Conservation (phyloP, 306 rosid genomes). For the Glycine tomentella region DNA sequence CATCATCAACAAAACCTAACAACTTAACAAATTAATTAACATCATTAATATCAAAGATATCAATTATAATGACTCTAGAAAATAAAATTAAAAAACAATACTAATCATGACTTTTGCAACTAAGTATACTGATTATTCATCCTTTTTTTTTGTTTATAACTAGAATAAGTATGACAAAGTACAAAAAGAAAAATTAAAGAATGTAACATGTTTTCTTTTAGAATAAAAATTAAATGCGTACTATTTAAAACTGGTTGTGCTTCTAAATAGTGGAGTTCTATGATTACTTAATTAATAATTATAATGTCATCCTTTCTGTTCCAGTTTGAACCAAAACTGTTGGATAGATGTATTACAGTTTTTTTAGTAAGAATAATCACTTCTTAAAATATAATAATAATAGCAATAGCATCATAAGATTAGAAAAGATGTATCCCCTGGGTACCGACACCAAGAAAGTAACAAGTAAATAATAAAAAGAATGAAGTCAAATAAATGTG, state of each 20-base stretch:
- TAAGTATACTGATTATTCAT: not conserved
- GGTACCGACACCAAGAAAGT: not conserved
- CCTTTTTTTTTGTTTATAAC: not conserved
- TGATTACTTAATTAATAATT: not conserved
- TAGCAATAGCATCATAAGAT: not conserved
- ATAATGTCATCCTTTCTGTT: not conserved
- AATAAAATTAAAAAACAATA: not conserved
- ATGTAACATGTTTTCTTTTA: not conserved
- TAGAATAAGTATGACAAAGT: not conserved
- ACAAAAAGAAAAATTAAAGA: not conserved
- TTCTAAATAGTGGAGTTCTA: not conserved
- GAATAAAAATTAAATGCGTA: not conserved
- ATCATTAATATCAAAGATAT: not conserved
- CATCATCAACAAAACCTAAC: constrained; percentile 21
- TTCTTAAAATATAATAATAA: not conserved
- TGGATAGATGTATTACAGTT: not conserved
- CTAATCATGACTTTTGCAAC: not conserved
- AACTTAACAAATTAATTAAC: not conserved
- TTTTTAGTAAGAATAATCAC: not conserved
- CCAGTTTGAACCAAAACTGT: not conserved
- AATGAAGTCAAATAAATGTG: not conserved
- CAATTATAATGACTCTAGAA: not conserved
- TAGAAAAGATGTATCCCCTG: not conserved
- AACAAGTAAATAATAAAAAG: not conserved
- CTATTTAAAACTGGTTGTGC: not conserved